phyloP scores from a whole-genome alignment of 805 yeast species.

The Priceomyces fermenticarens region DNA sequence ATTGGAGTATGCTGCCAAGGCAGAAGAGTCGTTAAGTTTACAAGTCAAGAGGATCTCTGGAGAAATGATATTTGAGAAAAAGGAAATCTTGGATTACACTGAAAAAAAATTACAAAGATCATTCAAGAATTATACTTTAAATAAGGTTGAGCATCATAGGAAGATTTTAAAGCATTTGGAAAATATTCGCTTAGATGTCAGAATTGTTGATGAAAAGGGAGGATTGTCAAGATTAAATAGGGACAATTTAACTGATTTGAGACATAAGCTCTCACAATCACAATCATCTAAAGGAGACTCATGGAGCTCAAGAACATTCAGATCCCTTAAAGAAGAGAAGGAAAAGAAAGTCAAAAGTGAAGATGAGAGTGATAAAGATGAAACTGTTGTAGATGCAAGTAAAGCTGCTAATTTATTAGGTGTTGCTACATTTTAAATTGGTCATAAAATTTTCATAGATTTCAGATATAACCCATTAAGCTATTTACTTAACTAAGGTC shows the following conservation, averaged over 20 bases:
- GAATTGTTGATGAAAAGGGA: slow-evolving; percentile 72
- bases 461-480: background rate
- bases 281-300: slow-evolving; percentile 42
- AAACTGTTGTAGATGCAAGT: slow-evolving; percentile 59
- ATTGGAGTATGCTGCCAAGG: slow-evolving; percentile 71
- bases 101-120: slow-evolving; percentile 52
- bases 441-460: background rate
- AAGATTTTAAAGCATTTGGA: slow-evolving; percentile 73
- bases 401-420: slow-evolving; percentile 83
- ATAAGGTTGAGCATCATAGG: slow-evolving; percentile 82
- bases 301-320: slow-evolving; percentile 42
- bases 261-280: slow-evolving; percentile 41
- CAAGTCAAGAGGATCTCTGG: slow-evolving; percentile 81
- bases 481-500: slow-evolving; percentile 2
- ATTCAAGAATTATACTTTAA: slow-evolving; percentile 59
- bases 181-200: slow-evolving; percentile 64
- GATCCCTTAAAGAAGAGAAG: slow-evolving; percentile 30
- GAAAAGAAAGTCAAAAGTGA: slow-evolving; percentile 13
- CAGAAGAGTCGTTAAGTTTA: slow-evolving; percentile 71
- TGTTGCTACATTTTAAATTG: slow-evolving; percentile 57
- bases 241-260: slow-evolving; percentile 50
- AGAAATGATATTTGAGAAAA: slow-evolving; percentile 76
- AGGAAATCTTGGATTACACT: slow-evolving; percentile 56
- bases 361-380: slow-evolving; percentile 24
- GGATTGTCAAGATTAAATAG: slow-evolving; percentile 84